phyloP scores from a whole-genome alignment of 1,284 basidiomycete genomes.

The Psilocybe mexicana region DNA sequence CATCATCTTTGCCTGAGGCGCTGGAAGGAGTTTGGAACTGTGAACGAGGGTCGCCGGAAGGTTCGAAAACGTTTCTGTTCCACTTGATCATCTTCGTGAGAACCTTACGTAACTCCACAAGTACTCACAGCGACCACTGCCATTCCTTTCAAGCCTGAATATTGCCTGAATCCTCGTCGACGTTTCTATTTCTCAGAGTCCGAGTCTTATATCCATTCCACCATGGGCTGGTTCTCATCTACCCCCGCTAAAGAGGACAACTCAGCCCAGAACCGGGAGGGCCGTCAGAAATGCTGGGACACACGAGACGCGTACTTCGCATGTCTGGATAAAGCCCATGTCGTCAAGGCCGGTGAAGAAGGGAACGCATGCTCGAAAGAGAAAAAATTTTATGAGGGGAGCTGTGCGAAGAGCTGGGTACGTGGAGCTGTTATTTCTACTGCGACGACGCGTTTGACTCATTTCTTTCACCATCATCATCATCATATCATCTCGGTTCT shows the following conservation, averaged over 20 bases:
- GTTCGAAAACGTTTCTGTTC: no score
- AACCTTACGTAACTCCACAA: no score
- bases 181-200: no score
- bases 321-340: conserved; percentile 65
- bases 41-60: no score
- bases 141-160: no score
- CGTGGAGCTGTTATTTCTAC: conserved; percentile 27
- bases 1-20: no score
- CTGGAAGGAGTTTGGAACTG: no score
- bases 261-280: conserved; percentile 48
- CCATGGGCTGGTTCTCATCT: conserved; percentile 42
- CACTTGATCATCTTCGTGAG: no score
- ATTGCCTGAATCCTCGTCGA: no score
- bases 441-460: no score
- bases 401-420: conserved; percentile 85
- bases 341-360: conserved; percentile 72
- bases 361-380: conserved; percentile 54
- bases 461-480: not conserved
- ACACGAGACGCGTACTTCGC: conserved; percentile 73
- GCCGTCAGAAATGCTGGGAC: conserved; percentile 77
- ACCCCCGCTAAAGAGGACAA: conserved; percentile 39
- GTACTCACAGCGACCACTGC: no score
- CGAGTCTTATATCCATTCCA: not conserved
- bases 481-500: not conserved
- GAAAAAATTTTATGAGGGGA: conserved; percentile 56